Percentiles rank a stretch among this genome's conserved stretches.
phyloP scores from a whole-genome alignment of 2,329 filamentous ascomycete species.

The Trichoderma gracile region DNA sequence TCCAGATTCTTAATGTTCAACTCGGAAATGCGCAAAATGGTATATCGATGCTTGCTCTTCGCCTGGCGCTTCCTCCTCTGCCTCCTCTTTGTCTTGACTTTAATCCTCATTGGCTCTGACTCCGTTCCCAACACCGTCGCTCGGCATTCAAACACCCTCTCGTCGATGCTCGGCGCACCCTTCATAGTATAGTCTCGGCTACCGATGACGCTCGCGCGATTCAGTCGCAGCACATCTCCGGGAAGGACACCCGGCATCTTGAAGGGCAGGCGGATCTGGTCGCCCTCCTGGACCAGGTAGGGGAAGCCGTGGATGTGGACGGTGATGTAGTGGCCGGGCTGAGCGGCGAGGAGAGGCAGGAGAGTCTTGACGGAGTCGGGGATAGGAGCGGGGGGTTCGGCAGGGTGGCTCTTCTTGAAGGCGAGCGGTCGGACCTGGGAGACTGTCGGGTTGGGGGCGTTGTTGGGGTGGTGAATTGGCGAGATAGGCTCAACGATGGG shows the following conservation, averaged over 20 bases:
- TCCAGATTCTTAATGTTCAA: slow-evolving; percentile 60
- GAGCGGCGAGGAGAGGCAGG: slow-evolving; percentile 70
- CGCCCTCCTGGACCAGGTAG: slow-evolving; percentile 77
- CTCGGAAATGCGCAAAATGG: slow-evolving; percentile 81
- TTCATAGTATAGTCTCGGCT: slow-evolving; percentile 89
- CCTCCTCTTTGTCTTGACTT: slow-evolving; percentile 80
- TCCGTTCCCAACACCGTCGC: slow-evolving; percentile 84
- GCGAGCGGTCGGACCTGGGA: slow-evolving; percentile 40
- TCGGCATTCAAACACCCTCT: slow-evolving; percentile 79
- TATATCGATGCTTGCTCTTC: slow-evolving; percentile 88
- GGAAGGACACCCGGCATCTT: slow-evolving; percentile 73
- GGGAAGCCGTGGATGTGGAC: slow-evolving; percentile 76
- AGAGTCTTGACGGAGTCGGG: slow-evolving; percentile 59
- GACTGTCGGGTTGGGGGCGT: slow-evolving; percentile 42
- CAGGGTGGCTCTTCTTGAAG: slow-evolving; percentile 45
- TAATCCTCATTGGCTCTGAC: slow-evolving; percentile 72
- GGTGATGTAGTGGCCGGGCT: slow-evolving; percentile 76
- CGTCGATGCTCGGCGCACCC: slow-evolving; percentile 78
- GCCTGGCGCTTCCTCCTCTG: slow-evolving; percentile 73
- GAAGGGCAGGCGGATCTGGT: slow-evolving; percentile 76
- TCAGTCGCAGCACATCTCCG: slow-evolving; percentile 84
- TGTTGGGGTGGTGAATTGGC: slow-evolving; percentile 38
- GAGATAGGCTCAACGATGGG: slow-evolving; percentile 49
- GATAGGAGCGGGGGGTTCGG: slow-evolving; percentile 43
- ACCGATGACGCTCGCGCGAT: slow-evolving; percentile 79